Conservation (phyloP, 208 protist species). For the Porcisia hertigi region DNA sequence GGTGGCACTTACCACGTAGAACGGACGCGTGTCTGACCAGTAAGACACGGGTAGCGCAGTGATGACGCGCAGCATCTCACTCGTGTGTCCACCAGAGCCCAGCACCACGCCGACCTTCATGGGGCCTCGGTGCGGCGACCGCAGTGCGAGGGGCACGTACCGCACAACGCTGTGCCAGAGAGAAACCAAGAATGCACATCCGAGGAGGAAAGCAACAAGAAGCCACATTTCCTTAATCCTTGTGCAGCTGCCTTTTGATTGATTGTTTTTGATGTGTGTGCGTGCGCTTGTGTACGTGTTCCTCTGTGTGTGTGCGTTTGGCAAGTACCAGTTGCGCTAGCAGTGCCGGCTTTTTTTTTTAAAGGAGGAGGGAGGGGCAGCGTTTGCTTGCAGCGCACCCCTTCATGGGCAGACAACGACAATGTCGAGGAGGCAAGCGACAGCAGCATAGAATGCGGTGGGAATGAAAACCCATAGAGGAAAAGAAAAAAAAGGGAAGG, state of each 20-base stretch:
- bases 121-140: constrained; percentile 17
- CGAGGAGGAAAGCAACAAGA: constrained; percentile 6
- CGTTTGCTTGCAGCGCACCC: too few species aligned
- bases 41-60: constrained; percentile 33
- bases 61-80: constrained; percentile 89
- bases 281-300: neutral
- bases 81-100: constrained; percentile 92
- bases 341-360: too few species aligned
- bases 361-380: neutral
- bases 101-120: constrained; percentile 81
- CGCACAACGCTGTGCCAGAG: constrained; percentile 18
- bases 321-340: too few species aligned
- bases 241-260: neutral
- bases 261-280: neutral
- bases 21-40: constrained; percentile 47
- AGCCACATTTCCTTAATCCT: constrained; percentile 9
- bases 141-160: constrained; percentile 23
- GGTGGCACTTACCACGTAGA: constrained; percentile 78
- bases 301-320: neutral
- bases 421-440: neutral
- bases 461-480: neutral
- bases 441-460: neutral
- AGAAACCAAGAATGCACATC: constrained; percentile 13
- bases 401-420: neutral
- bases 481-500: neutral